These are phyloP conservation scores for Manihot esculenta DNA, from an alignment of 441 rosid species.

Conservation along the genomic window DNA sequence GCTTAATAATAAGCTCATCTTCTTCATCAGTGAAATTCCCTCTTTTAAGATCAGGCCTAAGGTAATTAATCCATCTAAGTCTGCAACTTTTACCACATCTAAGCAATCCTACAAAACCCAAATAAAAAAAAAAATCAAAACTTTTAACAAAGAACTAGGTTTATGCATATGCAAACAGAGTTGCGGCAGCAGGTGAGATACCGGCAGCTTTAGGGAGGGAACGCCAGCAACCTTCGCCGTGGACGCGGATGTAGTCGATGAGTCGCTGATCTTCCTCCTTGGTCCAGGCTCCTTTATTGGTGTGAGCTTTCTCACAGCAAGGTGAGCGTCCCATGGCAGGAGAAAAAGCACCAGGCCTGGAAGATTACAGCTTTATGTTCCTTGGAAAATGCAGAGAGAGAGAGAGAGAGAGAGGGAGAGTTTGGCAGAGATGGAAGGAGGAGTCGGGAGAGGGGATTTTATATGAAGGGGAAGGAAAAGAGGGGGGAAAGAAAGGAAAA, in stretches of 20 bases:
- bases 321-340: constrained; percentile 43
- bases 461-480: neutral
- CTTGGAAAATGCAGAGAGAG: neutral
- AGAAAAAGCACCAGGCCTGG: no score
- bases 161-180: no score
- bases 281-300: constrained; percentile 53
- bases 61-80: constrained; percentile 43
- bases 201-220: constrained; percentile 52
- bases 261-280: constrained; percentile 48
- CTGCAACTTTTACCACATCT: constrained; percentile 49
- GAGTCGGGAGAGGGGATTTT: neutral
- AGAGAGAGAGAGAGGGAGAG: neutral
- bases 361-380: no score
- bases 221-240: constrained; percentile 53
- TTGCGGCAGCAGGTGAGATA: neutral
- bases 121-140: neutral
- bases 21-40: constrained; percentile 46
- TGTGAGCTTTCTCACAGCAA: constrained; percentile 49
- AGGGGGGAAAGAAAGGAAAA: no score
- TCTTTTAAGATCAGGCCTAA: constrained; percentile 46
- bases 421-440: neutral
- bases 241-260: constrained; percentile 37
- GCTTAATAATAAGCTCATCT: constrained; percentile 41
- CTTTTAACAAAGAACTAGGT: no score
- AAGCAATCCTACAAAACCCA: constrained; percentile 31